Base-by-base conservation (phyloP, 345 rosid genomes). In the Psidium friedrichsthalianum region DNA sequence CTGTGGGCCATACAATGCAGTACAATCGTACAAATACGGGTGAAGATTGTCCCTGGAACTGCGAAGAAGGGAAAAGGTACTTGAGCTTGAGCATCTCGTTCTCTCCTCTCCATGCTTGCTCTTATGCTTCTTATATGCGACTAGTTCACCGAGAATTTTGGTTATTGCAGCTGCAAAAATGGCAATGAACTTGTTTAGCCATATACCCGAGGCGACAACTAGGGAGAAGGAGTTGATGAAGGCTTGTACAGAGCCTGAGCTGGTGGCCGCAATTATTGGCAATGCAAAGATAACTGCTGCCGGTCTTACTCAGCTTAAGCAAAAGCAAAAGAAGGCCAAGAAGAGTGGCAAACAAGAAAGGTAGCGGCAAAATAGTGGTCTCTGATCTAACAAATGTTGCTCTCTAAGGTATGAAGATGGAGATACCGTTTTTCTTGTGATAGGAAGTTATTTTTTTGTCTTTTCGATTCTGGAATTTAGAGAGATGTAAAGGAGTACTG, bases 181-280 rank as follows among this genome's bases (percentile, higher is more conserved):
- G 56, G 98, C 98, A 8, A 93, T 94, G 98, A 95, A 95, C 91
- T 90, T 98, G 88, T 96, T 98, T 83, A 92, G 94, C 89, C 99
- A 98, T 88, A 94, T 92, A 94, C 82, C 92, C 1, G 99, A 98
- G 64, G 95, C 98, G 49, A 89, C 94, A 27, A 89, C 52, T 20
- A 94, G 99, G 84, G 99, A 98, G 94, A 96, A 95, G 90, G 99
- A 96, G 89, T 90, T 98, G 90, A 96, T 95, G 97, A 98, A 98
- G 87, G 99, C 97, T 5, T 98, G 98, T 86, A 93, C 98, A 0
- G 99, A 96, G 85, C 95, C 99, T 1, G 98, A 98, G 94, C 93
- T 96, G 83, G 94, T 96, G 16, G 98, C 99, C 29, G 95, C 98
- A n/a, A 94, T 96, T 40, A 88, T 98, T 2, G 98, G 99, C 85